These are phyloP conservation scores for Exobasidium rhododendri DNA, from an alignment of 1,284 basidiomycete genomes.

Conservation along the genomic window DNA sequence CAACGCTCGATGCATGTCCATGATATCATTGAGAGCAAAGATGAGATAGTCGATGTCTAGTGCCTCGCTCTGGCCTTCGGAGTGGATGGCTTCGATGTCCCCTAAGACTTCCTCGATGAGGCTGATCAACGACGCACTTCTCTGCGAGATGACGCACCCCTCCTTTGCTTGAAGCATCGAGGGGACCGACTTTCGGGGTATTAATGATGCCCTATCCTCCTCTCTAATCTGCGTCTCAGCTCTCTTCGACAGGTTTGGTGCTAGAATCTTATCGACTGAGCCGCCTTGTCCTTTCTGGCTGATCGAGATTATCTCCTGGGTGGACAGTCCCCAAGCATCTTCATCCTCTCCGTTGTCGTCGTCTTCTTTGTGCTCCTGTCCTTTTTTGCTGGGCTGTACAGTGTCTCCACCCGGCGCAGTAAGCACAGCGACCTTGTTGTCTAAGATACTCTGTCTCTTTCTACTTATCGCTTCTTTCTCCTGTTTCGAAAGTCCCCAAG, in stretches of 20 bases:
- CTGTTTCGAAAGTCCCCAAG: constrained; percentile 10
- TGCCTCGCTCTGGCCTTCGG: background rate
- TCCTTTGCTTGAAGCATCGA: constrained; percentile 21
- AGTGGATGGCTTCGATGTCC: background rate
- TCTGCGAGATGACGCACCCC: constrained; percentile 30
- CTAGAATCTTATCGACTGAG: too few species aligned
- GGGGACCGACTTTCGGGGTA: too few species aligned
- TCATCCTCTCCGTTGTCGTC: constrained; percentile 17
- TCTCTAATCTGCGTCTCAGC: too few species aligned
- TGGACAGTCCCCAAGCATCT: constrained; percentile 29
- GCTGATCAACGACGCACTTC: constrained; percentile 26
- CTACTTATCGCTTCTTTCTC: background rate
- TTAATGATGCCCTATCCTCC: too few species aligned
- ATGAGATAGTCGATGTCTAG: background rate
- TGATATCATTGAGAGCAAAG: constrained; percentile 58
- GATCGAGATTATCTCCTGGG: too few species aligned
- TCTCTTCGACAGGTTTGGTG: too few species aligned
- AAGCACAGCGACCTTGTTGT: background rate
- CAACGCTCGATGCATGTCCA: constrained; percentile 78
- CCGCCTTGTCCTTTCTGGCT: too few species aligned
- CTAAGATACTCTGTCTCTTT: constrained; percentile 1
- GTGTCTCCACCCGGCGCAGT: too few species aligned
- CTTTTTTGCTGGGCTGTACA: too few species aligned
- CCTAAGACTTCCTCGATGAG: constrained; percentile 22
- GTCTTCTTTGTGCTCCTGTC: constrained; percentile 1